Percentiles rank a stretch among this genome's conserved stretches.
These are phyloP conservation scores for Suillus paluster DNA, from an alignment of 768 basidiomycete genomes.

Conservation along the genomic window DNA sequence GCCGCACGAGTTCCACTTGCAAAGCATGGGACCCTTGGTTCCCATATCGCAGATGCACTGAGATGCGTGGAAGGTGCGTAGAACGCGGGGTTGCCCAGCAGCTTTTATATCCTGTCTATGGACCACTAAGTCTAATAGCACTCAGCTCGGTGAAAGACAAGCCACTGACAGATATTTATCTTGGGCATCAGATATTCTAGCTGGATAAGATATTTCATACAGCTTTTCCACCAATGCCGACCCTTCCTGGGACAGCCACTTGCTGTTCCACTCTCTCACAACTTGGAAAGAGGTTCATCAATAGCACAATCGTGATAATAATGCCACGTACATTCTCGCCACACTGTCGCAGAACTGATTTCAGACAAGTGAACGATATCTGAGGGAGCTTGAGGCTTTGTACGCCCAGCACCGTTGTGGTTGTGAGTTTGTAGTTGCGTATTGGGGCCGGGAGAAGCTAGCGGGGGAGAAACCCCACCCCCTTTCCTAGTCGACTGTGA, in stretches of 20 bases:
- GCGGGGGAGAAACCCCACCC: not conserved
- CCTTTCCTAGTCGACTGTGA: not conserved
- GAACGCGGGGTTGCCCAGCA: slow-evolving; percentile 43
- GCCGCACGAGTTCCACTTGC: slow-evolving; percentile 65
- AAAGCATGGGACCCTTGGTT: slow-evolving; percentile 51
- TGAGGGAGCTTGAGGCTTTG: slow-evolving; percentile 15
- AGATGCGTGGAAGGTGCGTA: slow-evolving; percentile 64
- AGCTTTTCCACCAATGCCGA: slow-evolving; percentile 52
- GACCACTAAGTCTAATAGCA: not conserved
- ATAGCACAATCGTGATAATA: slow-evolving; percentile 19
- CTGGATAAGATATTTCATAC: slow-evolving; percentile 51
- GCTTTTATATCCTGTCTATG: slow-evolving; percentile 39
- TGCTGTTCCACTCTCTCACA: slow-evolving; percentile 6
- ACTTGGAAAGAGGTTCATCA: slow-evolving; percentile 14
- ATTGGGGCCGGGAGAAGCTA: not conserved
- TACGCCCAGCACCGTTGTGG: not conserved
- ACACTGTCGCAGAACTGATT: slow-evolving; percentile 49
- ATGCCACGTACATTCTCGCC: slow-evolving; percentile 53
- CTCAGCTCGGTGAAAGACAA: slow-evolving; percentile 10
- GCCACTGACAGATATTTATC: slow-evolving; percentile 51
- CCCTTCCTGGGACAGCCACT: slow-evolving; percentile 3
- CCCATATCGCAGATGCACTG: slow-evolving; percentile 75
- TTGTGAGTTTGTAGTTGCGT: not conserved
- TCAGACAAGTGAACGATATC: slow-evolving; percentile 52
- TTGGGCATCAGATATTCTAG: slow-evolving; percentile 40